phyloP scores from a whole-genome alignment of 768 basidiomycete species.

The Lyophyllum atratum region DNA sequence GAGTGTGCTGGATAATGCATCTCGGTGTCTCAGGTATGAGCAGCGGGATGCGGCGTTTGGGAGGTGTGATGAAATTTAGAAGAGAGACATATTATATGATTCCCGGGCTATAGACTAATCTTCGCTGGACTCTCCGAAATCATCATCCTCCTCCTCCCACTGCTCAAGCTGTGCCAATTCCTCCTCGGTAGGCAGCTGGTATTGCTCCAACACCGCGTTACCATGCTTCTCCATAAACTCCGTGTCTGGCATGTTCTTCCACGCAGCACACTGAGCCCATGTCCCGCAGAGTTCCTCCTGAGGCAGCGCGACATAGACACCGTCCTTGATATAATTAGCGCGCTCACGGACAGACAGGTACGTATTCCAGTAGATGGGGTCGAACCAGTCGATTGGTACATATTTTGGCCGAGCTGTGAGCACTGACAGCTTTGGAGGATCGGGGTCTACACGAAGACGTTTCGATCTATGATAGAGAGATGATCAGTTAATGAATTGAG shows the following conservation, averaged over 20 bases:
- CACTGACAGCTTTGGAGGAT: background rate
- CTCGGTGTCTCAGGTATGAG: too few species aligned
- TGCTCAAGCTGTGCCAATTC: conserved; percentile 14
- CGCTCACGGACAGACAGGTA: conserved; percentile 10
- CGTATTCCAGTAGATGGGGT: conserved; percentile 22
- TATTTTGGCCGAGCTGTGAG: conserved; percentile 8
- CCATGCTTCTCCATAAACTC: conserved; percentile 19
- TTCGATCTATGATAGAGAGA: background rate
- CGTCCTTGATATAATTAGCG: conserved; percentile 9
- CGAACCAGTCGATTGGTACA: conserved; percentile 25
- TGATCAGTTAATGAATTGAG: background rate
- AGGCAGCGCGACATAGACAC: conserved; percentile 14
- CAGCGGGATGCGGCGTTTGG: too few species aligned
- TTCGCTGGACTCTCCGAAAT: too few species aligned
- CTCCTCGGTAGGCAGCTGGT: conserved; percentile 21
- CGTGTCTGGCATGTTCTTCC: conserved; percentile 19
- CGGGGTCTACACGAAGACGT: background rate
- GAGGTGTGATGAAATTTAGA: too few species aligned
- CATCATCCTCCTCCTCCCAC: conserved; percentile 6
- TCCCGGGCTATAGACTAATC: too few species aligned
- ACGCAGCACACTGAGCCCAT: background rate
- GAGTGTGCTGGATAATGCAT: too few species aligned
- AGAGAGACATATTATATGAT: too few species aligned
- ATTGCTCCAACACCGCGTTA: conserved; percentile 19
- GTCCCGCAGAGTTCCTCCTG: conserved; percentile 1